Base-by-base conservation (phyloP, 1,139 yeast species). In the Debaryomycetaceae sp. region DNA sequence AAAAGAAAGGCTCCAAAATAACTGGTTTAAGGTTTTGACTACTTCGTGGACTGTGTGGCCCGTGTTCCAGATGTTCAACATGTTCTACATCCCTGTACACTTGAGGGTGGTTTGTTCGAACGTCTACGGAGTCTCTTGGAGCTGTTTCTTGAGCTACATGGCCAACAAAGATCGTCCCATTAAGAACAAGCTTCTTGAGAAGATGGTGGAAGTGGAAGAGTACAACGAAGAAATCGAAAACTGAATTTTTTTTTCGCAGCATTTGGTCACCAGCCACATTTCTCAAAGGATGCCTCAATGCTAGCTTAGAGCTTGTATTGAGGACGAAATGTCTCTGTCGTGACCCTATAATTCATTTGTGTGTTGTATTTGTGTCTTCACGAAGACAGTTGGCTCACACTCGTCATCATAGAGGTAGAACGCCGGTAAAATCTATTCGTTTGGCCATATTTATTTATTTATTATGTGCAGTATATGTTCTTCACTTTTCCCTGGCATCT, bases 31-130 rank as follows among this genome's bases (percentile, higher is more conserved):
- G 18, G 74, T 71, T 18, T 58, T 70, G 46, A 59, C 46, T 35
- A 71, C 75, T 13, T 59, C 59, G 47, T 70, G 76, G 74, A 56
- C 66, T 11, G 72, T 70, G 13, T 71, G 77, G 77, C 74, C 75
- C 0, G 56, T 61, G 1, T 68, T 71, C 48, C 75, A 69, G 50
- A 51, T 69, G 34, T 44, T 67, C 40, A 67, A 65, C 49, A 58
- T 71, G 36, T 63, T 63, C 46, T 65, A 61, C 39, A 55, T 69
- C 17, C 77, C 77, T 1, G 63, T 70, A 5, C 75, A 70, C 46
- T 57, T 67, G 34, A 53, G 77, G 41, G 61, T 69, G 16, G 65
- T 71, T 8, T 59, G 67, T 15, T 55, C 69, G 24, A 71, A 71
- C 46, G 37, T 70, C 11, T 69, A 72, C 64, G 67, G 73, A 4